phyloP scores from a whole-genome alignment of 768 basidiomycete species.

The Suillus tomentosus region DNA sequence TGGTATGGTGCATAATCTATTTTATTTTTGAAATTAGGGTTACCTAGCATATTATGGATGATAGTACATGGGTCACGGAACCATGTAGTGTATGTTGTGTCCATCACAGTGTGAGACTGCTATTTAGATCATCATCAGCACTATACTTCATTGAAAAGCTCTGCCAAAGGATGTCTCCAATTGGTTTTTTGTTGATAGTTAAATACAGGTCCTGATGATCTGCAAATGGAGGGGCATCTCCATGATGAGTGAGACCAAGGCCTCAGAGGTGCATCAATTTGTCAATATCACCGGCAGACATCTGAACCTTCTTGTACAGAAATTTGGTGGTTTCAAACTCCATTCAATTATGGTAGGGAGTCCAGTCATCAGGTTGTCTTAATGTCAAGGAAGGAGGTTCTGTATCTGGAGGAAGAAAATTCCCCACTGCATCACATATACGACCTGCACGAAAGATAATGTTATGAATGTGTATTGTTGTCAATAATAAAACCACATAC shows the following conservation, averaged over 20 bases:
- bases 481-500: not conserved
- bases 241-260: not conserved
- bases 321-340: not conserved
- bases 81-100: constrained; percentile 28
- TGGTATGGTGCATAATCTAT: constrained; percentile 22
- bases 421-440: not conserved
- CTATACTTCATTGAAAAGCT: not conserved
- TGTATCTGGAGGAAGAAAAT: not conserved
- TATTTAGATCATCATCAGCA: constrained; percentile 12
- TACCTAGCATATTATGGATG: constrained; percentile 21
- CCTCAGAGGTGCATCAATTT: not conserved
- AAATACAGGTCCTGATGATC: constrained; percentile 33
- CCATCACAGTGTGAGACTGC: constrained; percentile 27
- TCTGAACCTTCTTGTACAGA: not conserved
- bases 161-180: constrained; percentile 41
- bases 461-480: no score
- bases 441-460: not conserved
- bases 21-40: constrained; percentile 24
- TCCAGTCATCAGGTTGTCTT: not conserved
- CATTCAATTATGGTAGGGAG: not conserved
- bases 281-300: not conserved
- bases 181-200: constrained; percentile 35
- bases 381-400: not conserved
- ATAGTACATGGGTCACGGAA: constrained; percentile 23
- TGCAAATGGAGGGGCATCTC: constrained; percentile 30